Evolutionary conservation across 257 asterid genomes (phyloP).

Genomic region (Solanum stenotomum): DNA sequence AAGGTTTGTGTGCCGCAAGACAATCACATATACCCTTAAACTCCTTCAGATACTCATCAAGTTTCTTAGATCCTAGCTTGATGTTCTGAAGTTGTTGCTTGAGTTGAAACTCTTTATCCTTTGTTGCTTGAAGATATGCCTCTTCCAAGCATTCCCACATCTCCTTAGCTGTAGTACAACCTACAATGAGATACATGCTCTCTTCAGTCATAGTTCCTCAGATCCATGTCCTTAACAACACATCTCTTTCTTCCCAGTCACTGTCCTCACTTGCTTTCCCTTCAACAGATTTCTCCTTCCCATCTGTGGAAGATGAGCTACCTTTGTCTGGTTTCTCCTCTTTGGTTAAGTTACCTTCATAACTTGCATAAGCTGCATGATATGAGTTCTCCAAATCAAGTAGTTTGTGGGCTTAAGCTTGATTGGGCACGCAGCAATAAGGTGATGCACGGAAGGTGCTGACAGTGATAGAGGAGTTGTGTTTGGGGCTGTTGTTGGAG

Average conservation of each 20-base stretch:
- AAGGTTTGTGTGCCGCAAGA: not conserved
- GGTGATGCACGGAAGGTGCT: not conserved
- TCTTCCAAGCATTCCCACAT: not conserved
- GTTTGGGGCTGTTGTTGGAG: not conserved
- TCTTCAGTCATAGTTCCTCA: not conserved
- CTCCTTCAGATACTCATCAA: not conserved
- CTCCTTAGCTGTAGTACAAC: not conserved
- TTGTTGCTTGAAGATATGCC: no score
- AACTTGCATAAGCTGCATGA: not conserved
- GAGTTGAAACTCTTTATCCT: not conserved
- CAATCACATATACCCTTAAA: not conserved
- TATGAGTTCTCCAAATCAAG: not conserved
- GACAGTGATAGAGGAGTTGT: not conserved
- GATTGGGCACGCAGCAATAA: not conserved
- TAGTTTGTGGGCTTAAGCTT: not conserved
- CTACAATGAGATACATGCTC: not conserved
- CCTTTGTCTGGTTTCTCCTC: no score
- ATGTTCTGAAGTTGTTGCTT: not conserved
- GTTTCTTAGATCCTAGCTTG: not conserved
- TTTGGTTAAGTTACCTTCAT: no score
- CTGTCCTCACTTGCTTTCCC: no score
- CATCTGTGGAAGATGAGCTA: no score
- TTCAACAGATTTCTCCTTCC: no score
- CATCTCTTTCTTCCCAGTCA: not conserved
- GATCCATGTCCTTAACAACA: not conserved